These are phyloP conservation scores for Penicillium sp. DNA, from an alignment of 2,329 filamentous ascomycete genomes.

Conservation along the genomic window DNA sequence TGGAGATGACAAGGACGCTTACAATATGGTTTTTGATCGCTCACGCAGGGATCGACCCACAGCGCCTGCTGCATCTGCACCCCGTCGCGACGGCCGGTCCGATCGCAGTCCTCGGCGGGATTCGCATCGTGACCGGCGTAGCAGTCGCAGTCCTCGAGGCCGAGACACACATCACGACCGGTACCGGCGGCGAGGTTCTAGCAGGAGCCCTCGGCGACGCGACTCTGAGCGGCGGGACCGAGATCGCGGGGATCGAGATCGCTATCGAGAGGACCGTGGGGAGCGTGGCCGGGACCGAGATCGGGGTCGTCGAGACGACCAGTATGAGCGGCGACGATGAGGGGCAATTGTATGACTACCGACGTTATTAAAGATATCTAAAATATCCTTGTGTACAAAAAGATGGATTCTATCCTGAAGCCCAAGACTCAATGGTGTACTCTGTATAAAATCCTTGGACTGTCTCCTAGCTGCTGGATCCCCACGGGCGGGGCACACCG, in stretches of 20 bases:
- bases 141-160: constrained; percentile 31
- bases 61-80: constrained; percentile 1
- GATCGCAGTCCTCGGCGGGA: constrained; percentile 50
- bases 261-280: constrained; percentile 16
- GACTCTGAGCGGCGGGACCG: constrained; percentile 33
- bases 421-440: not conserved
- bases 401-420: not conserved
- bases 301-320: constrained; percentile 27
- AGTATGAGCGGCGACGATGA: constrained; percentile 32
- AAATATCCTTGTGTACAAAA: not conserved
- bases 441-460: not conserved
- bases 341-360: not conserved
- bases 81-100: constrained; percentile 31
- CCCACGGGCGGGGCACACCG: constrained; percentile 17
- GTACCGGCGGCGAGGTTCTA: constrained; percentile 42
- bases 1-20: constrained; percentile 55
- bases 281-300: constrained; percentile 35
- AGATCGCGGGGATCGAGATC: constrained; percentile 22
- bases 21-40: constrained; percentile 80
- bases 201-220: constrained; percentile 30
- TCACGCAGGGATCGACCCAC: constrained; percentile 20
- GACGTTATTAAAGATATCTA: not conserved
- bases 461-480: not conserved
- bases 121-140: constrained; percentile 33
- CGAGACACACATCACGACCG: constrained; percentile 30